Evolutionary conservation across 2,329 filamentous ascomycete genomes (phyloP).

Genomic region (Colletotrichum gloeosporioides): DNA sequence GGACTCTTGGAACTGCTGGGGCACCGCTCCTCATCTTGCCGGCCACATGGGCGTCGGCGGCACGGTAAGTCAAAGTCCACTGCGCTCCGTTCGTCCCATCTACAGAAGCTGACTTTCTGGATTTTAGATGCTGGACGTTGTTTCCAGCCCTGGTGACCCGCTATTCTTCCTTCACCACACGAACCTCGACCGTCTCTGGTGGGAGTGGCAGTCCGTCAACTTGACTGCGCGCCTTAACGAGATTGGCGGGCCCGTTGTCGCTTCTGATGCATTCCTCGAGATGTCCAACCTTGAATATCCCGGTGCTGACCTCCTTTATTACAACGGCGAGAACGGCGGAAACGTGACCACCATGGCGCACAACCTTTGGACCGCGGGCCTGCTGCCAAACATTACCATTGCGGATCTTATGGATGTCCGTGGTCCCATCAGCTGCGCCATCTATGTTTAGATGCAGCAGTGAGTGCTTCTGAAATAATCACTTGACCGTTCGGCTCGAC

Average conservation of each 20-base stretch:
- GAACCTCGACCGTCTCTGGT: constrained; percentile 12
- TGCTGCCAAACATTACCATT: background rate
- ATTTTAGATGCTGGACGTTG: constrained; percentile 4
- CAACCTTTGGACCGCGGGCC: background rate
- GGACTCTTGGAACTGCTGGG: background rate
- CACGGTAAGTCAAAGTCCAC: background rate
- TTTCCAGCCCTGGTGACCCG: constrained; percentile 3
- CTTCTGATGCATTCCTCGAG: background rate
- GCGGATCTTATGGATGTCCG: background rate
- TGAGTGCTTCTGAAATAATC: background rate
- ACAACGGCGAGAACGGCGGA: background rate
- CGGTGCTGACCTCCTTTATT: background rate
- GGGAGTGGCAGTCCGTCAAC: constrained; percentile 17
- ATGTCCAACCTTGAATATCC: background rate
- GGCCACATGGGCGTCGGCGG: constrained; percentile 16
- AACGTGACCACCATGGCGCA: background rate
- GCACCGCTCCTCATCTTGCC: background rate
- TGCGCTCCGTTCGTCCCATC: background rate
- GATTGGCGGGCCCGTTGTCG: background rate
- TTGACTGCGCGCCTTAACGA: constrained; percentile 8
- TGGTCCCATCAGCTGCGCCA: background rate
- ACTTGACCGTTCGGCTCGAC: background rate
- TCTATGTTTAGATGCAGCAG: background rate
- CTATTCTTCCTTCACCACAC: constrained; percentile 19
- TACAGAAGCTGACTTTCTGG: background rate